Evolutionary conservation across 805 yeast species (phyloP), one percentile per base, ranked within the genome.

Genomic region (Sugiyamaella smithiae): DNA sequence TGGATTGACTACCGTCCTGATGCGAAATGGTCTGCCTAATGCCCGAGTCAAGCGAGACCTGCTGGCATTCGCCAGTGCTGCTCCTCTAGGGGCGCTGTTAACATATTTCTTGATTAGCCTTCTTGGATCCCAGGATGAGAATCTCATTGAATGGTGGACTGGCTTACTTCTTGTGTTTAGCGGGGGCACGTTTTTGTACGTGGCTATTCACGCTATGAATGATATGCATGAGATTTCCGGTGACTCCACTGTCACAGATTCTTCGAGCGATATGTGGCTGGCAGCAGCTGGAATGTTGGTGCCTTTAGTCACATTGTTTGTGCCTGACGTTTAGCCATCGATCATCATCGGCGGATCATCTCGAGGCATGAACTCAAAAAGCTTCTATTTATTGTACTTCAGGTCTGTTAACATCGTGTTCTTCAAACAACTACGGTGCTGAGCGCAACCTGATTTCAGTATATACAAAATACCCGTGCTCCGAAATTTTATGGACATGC

Each of bases 141-240:
- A 46, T 6, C 50, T 49, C 23, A 55, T 64, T 50, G 65, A 67
- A 23, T 68, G 72, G 60, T 66, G 70, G 55, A 68, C 82, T 19
- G 86, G 85, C 0, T 37, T 55, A 9, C 63, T 85, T 42, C 64
- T 84, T 40, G 65, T 83, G 2, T 78, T 83, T 57, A 76, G 84
- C 50, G 87, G 85, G 6, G 93, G 93, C 6, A 81, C 88, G 0
- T 85, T 85, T 58, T 61, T 84, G 22, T 85, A 76, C 57, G 87
- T 85, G 29, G 85, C 88, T 8, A 70, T 80, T 55, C 87, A 85
- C 58, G 78, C 84, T 2, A 71, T 82, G 69, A 66, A 70, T 43
- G 77, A 74, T 17, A 35, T 57, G 43, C 43, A 28, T 35, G 54
- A 41, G 11, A 50, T 28, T 23, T 46, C 12, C 56, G 57, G n/a